Conservation (phyloP, 805 yeast species). For the Kodamaea restingae region DNA sequence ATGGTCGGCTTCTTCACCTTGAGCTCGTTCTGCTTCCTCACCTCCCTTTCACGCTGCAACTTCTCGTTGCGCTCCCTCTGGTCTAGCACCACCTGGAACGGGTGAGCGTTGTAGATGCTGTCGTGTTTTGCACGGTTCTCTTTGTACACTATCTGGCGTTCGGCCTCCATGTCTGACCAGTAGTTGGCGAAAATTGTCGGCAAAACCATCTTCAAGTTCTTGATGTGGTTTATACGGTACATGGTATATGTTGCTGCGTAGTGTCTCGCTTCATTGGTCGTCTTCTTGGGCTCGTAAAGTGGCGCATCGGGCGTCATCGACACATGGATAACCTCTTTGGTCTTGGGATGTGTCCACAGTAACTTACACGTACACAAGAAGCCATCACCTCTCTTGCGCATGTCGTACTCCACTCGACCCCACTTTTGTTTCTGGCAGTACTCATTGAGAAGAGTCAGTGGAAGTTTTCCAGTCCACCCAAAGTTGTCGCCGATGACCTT, state of each 20-base stretch:
- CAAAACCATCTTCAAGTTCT: conserved; percentile 80
- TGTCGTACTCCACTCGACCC: conserved; percentile 80
- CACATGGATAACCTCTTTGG: conserved; percentile 60
- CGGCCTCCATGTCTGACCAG: conserved; percentile 71
- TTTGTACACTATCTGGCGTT: conserved; percentile 47
- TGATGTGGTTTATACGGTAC: conserved; percentile 72
- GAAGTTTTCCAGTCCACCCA: conserved; percentile 95
- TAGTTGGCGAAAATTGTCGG: conserved; percentile 77
- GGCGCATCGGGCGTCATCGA: conserved; percentile 51
- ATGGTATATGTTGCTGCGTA: conserved; percentile 85
- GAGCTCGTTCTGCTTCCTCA: conserved; percentile 44
- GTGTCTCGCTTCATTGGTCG: conserved; percentile 87
- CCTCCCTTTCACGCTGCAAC: conserved; percentile 44
- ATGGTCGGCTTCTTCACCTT: conserved; percentile 47
- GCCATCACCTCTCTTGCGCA: conserved; percentile 36
- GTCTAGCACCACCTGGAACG: conserved; percentile 67
- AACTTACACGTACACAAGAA: conserved; percentile 55
- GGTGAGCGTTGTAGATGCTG: conserved; percentile 61
- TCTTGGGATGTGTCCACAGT: conserved; percentile 75
- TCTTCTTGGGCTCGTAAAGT: conserved; percentile 60
- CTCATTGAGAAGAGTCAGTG: conserved; percentile 81
- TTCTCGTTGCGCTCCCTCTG: conserved; percentile 43
- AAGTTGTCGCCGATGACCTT: conserved; percentile 49
- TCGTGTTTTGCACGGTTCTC: conserved; percentile 47
- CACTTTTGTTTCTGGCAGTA: conserved; percentile 85